phyloP scores from a whole-genome alignment of 163 green algal genomes.

The Chloromonas sp. region DNA sequence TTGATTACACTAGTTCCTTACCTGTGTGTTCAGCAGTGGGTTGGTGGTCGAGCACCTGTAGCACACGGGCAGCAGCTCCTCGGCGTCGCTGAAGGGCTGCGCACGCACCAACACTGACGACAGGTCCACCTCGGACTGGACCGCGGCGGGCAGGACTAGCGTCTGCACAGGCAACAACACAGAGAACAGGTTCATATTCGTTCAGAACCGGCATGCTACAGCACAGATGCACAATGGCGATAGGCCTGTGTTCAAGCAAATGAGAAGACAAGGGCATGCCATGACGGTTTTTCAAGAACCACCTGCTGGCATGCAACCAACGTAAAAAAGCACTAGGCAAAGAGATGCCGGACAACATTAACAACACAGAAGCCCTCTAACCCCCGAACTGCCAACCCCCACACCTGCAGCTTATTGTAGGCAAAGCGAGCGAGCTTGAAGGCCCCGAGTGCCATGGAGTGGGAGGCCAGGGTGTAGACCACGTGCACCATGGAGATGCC shows the following conservation, averaged over 20 bases:
- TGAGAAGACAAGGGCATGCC: neutral
- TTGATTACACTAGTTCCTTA: neutral
- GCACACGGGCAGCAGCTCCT: slow-evolving; percentile 72
- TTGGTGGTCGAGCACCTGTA: slow-evolving; percentile 69
- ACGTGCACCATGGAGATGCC: slow-evolving; percentile 37
- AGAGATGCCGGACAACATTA: too few relatives aligned
- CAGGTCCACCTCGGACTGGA: slow-evolving; percentile 64
- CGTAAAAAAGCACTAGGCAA: too few relatives aligned
- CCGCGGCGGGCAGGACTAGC: slow-evolving; percentile 40
- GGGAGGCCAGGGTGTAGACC: slow-evolving; percentile 51
- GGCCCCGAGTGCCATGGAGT: slow-evolving; percentile 55
- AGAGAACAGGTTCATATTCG: neutral
- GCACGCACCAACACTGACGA: slow-evolving; percentile 40
- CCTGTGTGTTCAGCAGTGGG: slow-evolving; percentile 58
- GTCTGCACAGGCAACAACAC: slow-evolving; percentile 31
- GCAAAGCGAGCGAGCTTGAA: slow-evolving; percentile 72
- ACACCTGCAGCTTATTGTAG: slow-evolving; percentile 63
- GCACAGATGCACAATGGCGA: too few relatives aligned
- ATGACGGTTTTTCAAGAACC: too few relatives aligned
- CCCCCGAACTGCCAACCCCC: neutral
- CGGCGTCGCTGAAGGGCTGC: slow-evolving; percentile 55
- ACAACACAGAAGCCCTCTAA: too few relatives aligned
- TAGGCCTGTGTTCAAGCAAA: too few relatives aligned
- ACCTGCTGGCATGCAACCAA: too few relatives aligned
- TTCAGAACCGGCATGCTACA: neutral